Evolutionary conservation across 768 basidiomycete species (phyloP), one percentile per base, ranked within the genome.

Genomic region (Tylopilus sp.): DNA sequence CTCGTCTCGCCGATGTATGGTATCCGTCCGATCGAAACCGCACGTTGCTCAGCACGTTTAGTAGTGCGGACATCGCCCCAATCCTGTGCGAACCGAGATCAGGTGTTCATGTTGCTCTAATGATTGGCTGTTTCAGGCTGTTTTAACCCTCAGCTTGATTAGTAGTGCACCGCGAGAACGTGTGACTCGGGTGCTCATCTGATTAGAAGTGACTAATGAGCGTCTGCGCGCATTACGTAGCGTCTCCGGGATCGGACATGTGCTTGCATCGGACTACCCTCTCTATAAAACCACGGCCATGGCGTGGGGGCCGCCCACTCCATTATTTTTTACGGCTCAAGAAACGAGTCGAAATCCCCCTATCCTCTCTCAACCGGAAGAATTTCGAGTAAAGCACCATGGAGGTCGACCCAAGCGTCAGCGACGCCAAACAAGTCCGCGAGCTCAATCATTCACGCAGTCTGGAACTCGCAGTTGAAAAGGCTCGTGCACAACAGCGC

Each of bases 271-370:
- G 52, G 50, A 20, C 48, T 17, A 11, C 0, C 18, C 44, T 42
- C 3, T 28, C 17, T 66, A 66, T 66, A 64, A 63, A 65, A 51
- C 42, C 10, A 35, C 42, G 33, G 36, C 35, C 33, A 18, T 43
- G 46, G 12, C n/a, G n/a, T 26, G 31, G 21, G n/a, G 5, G 15
- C 31, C 12, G n/a, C 36, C 10, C 2, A 11, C 35, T n/a, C 30
- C 18, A 50, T 45, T 44, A 23, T 40, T 40, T 47, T 0, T 21
- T 28, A 6, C 11, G 39, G 57, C 52, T 44, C 47, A 40, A 25
- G 44, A 40, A 33, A 22, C 28, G 33, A 47, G 10, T n/a, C n/a
- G n/a, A n/a, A n/a, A n/a, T n/a, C n/a, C 25, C 26, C 23, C 45
- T 40, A 15, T 43, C 10, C 46, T 38, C 38, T 44, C 50, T 18